These are phyloP conservation scores for Fonsecaea pugnacius DNA, from an alignment of 2,329 filamentous ascomycete genomes.

Conservation along the genomic window DNA sequence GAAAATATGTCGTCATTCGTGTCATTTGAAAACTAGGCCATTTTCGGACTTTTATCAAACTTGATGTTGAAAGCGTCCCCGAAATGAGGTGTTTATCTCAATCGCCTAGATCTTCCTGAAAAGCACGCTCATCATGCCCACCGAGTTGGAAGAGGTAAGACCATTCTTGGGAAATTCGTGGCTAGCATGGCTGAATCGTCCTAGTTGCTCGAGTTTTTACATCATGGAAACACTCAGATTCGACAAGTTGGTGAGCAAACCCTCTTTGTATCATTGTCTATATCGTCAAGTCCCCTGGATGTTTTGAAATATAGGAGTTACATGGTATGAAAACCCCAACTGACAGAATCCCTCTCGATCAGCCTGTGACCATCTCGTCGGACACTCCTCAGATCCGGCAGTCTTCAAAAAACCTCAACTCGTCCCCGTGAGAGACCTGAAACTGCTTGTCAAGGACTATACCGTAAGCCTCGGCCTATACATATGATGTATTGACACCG, in stretches of 20 bases:
- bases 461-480: constrained; percentile 59
- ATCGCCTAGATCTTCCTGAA: background rate
- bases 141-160: constrained; percentile 74
- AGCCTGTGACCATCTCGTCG: constrained; percentile 85
- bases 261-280: constrained; percentile 33
- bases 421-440: constrained; percentile 81
- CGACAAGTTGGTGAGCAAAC: constrained; percentile 69
- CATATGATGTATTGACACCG: constrained; percentile 79
- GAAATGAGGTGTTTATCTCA: background rate
- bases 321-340: constrained; percentile 7
- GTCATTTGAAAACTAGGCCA: constrained; percentile 22
- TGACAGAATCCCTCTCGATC: constrained; percentile 17
- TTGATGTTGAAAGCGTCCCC: background rate
- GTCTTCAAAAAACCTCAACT: constrained; percentile 84
- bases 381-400: constrained; percentile 73
- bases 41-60: constrained; percentile 25
- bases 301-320: background rate
- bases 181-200: background rate
- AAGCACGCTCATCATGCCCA: constrained; percentile 63
- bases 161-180: background rate
- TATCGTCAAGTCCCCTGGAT: background rate
- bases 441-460: constrained; percentile 83
- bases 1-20: constrained; percentile 3
- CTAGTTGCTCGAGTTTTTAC: constrained; percentile 89
- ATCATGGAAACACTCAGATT: constrained; percentile 88